These are phyloP conservation scores for Apiospora phragmitis DNA, from an alignment of 2,329 filamentous ascomycete genomes.

Conservation along the genomic window DNA sequence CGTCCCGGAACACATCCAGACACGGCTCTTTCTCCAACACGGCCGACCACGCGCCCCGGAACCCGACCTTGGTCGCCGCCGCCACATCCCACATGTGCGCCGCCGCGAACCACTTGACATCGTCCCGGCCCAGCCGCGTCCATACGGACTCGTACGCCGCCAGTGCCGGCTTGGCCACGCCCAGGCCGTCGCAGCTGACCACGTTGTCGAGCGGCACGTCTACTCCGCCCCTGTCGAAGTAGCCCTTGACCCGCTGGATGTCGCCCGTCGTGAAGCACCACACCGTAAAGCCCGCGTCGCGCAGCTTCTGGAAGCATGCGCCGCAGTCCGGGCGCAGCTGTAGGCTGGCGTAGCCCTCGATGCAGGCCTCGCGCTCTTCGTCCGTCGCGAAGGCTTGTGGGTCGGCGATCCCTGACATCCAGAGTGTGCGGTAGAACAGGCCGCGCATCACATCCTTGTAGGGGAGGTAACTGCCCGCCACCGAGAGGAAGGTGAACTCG, in stretches of 20 bases:
- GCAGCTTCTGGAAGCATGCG: slow-evolving; percentile 43
- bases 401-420: slow-evolving; percentile 42
- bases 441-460: slow-evolving; percentile 44
- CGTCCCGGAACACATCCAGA: slow-evolving; percentile 47
- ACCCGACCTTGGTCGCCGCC: slow-evolving; percentile 49
- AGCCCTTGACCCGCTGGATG: slow-evolving; percentile 47
- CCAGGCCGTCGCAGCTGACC: slow-evolving; percentile 48
- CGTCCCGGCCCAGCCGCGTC: slow-evolving; percentile 36
- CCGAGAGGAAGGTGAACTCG: slow-evolving; percentile 50
- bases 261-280: slow-evolving; percentile 58
- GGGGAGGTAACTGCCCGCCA: slow-evolving; percentile 42
- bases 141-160: slow-evolving; percentile 46
- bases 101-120: slow-evolving; percentile 56
- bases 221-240: slow-evolving; percentile 51
- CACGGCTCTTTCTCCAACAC: slow-evolving; percentile 53
- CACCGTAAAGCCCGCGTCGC: slow-evolving; percentile 48
- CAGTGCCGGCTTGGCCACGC: slow-evolving; percentile 51
- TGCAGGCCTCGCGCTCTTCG: slow-evolving; percentile 40
- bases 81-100: slow-evolving; percentile 62
- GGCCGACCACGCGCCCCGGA: slow-evolving; percentile 54
- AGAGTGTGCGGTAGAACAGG: slow-evolving; percentile 50
- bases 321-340: slow-evolving; percentile 39
- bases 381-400: slow-evolving; percentile 42
- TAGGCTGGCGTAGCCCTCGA: slow-evolving; percentile 38
- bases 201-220: slow-evolving; percentile 52